Base-by-base conservation (phyloP, 768 basidiomycete genomes). In the Mycena sanguinolenta region DNA sequence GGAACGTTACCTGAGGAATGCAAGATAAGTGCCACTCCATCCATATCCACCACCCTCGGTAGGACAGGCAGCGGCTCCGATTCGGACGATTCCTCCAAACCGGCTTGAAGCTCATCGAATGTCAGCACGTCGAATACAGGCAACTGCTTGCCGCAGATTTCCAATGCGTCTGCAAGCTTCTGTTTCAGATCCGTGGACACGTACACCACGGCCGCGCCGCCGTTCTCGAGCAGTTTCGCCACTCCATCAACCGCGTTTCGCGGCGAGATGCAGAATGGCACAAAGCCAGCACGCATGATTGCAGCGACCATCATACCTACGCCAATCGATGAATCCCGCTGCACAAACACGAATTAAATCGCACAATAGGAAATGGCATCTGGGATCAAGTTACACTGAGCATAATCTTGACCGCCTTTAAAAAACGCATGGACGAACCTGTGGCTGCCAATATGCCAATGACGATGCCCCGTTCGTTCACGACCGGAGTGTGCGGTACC, bases 241-340 rank as follows among this genome's bases (percentile, higher is more conserved):
- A 82, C 68, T 0, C 79, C 79, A 13, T 73, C 54, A 0, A 76
- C 71, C 1, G 83, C 80, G 70, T 83, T 83, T 2, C 81, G 74
- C 1, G 78, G 73, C 1, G 82, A 82, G 58, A 84, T 76, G 2
- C 82, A 80, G 71, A 84, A 84, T 0, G 77, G 72, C 42, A 60
- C 36, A 21, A 70, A 28, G n/a, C 73, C 77, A 3, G 63, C 61
- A 7, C 73, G 74, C 70, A 75, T 69, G 38, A 69, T 66, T 2
- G 67, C 74, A 3, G 67, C 61, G 21, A 72, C 58, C 32, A 71
- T 25, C 58, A 65, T 71, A 19, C 63, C 69, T 71, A 13, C 17
- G 17, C 1, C 6, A 9, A 49, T 49, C 21, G 0, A 32, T 61
- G 17, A 58, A 17, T 52, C 8, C 2, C 21, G 1, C 23, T 5